Evolutionary conservation across 257 asterid species (phyloP).

Genomic region (Nicotiana undulata): DNA sequence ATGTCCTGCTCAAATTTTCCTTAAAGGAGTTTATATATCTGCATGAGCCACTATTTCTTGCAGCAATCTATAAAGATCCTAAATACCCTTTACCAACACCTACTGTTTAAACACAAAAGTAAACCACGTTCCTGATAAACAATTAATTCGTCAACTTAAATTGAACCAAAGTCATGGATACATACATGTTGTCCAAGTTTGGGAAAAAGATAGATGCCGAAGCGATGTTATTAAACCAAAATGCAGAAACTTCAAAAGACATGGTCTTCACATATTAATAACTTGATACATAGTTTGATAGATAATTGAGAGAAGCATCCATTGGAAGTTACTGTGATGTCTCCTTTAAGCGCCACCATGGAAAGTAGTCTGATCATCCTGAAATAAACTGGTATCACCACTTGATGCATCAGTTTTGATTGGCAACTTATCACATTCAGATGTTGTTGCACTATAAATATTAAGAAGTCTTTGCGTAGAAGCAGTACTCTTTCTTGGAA

Average conservation of each 20-base stretch:
- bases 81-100: not conserved
- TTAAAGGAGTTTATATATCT: not conserved
- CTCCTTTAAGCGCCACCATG: conserved; percentile 24
- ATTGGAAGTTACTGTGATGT: not conserved
- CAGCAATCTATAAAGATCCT: not conserved
- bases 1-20: not conserved
- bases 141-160: not conserved
- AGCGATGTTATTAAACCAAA: not conserved
- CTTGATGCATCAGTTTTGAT: conserved; percentile 86
- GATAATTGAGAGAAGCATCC: not conserved
- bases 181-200: not conserved
- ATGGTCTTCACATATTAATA: too few relatives aligned
- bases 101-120: not conserved
- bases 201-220: not conserved
- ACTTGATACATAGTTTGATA: not conserved
- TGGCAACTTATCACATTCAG: conserved; percentile 62
- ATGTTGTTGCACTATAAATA: conserved; percentile 68
- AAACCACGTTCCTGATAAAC: not conserved
- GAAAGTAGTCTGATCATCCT: conserved; percentile 78
- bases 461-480: conserved; percentile 65
- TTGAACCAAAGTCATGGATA: not conserved
- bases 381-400: conserved; percentile 85
- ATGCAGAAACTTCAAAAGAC: not conserved
- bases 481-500: conserved; percentile 87
- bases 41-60: not conserved